Evolutionary conservation across 371 early-diverging fungal species (phyloP), one percentile per base, ranked within the genome.

Genomic region (Mucor lusitanicus): DNA sequence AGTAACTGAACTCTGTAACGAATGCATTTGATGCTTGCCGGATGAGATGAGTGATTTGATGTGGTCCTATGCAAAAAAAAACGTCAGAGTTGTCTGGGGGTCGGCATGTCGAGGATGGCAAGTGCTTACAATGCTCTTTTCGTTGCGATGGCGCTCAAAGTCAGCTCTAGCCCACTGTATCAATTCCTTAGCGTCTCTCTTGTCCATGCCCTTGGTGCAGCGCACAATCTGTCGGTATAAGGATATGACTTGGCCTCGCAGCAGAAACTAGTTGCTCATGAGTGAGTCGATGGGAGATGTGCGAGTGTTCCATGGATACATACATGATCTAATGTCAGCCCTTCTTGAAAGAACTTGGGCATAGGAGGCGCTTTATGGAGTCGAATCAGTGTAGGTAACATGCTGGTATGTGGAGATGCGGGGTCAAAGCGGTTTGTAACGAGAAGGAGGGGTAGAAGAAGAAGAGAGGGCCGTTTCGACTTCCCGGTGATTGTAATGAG

Each of bases 1-100:
- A 39, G 66, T 69, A 3, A 83, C 74, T 0, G 83, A 78, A n/a
- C 74, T 86, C 64, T 87, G 84, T 17, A 87, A 68, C 17, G 78
- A 75, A 71, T 85, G 87, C 81, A 87, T 84, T 67, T 87, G 87
- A 58, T 87, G 81, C 59, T 87, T 85, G 46, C 87, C 87, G 17
- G 84, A 80, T 1, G 87, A 81, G 42, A 87, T 65, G 25, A 87
- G 70, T 1, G 83, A 77, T 62, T 79, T 81, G 63, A 87, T 84
- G 59, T 79, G 85, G 54, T 86, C 86, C 85, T 87, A 67, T 9
- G 40, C 8, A n/a, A n/a, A n/a, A n/a, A n/a, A n/a, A n/a, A n/a
- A n/a, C n/a, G n/a, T n/a, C n/a, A n/a, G n/a, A n/a, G n/a, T n/a
- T n/a, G n/a, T n/a, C n/a, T n/a, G n/a, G n/a, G n/a, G n/a, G n/a